Percentiles rank a stretch among this genome's conserved stretches.
phyloP scores from a whole-genome alignment of 352 stramenopile species.

The Phytopythium mirpurense region DNA sequence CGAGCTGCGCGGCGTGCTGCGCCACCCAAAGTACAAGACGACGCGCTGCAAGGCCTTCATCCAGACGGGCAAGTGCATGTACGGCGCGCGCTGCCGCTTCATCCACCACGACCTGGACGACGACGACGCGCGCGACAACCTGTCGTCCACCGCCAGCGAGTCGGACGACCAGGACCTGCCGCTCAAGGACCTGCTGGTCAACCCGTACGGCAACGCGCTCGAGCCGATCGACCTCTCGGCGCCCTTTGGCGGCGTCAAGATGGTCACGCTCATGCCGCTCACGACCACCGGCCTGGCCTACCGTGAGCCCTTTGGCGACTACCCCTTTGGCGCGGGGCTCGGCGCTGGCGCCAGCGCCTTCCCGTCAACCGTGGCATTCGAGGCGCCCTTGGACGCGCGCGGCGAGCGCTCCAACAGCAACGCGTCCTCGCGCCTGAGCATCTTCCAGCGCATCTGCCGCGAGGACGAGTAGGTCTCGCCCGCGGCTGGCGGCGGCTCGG shows the following conservation, averaged over 20 bases:
- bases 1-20: slow-evolving; percentile 79
- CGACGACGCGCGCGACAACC: slow-evolving; percentile 37
- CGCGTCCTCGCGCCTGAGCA: slow-evolving; percentile 58
- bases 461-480: slow-evolving; percentile 47
- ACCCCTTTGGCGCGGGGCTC: slow-evolving; percentile 13
- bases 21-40: slow-evolving; percentile 91
- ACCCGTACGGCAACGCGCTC: slow-evolving; percentile 55
- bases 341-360: slow-evolving; percentile 13
- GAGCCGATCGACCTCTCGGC: slow-evolving; percentile 58
- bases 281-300: slow-evolving; percentile 18
- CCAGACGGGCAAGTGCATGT: slow-evolving; percentile 82
- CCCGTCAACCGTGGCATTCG: too few species aligned
- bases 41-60: slow-evolving; percentile 87
- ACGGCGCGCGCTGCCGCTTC: slow-evolving; percentile 85
- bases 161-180: slow-evolving; percentile 52
- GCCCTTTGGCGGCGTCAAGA: slow-evolving; percentile 58
- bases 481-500: slow-evolving; percentile 1
- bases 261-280: slow-evolving; percentile 52
- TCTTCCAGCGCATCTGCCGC: slow-evolving; percentile 81
- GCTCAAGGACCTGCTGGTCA: slow-evolving; percentile 53
- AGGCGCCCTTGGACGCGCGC: slow-evolving; percentile 29
- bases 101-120: slow-evolving; percentile 54
- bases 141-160: slow-evolving; percentile 61
- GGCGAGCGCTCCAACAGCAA: slow-evolving; percentile 19
- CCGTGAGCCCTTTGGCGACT: slow-evolving; percentile 3